phyloP scores from a whole-genome alignment of 129 eudicot genomes.

The Flaveria bidentis region DNA sequence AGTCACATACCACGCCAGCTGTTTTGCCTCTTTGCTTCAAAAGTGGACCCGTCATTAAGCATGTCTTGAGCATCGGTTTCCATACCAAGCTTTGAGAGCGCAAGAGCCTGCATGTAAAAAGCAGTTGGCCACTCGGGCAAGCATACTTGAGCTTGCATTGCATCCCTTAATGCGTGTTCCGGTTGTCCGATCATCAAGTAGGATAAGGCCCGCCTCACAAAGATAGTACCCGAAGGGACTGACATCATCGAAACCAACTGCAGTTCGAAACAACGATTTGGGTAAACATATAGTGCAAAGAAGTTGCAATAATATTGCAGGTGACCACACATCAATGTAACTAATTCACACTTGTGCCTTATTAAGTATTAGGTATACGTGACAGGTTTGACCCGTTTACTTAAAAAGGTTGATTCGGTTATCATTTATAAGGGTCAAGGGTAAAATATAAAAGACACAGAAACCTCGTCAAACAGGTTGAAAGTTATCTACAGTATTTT shows the following conservation, averaged over 20 bases:
- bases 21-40: conserved; percentile 82
- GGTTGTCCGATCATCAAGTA: conserved; percentile 87
- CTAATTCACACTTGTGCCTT: not conserved
- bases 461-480: not conserved
- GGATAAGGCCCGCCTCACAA: conserved; percentile 84
- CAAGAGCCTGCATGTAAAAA: conserved; percentile 91
- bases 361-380: not conserved
- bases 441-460: not conserved
- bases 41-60: conserved; percentile 90
- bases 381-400: conserved; percentile 4
- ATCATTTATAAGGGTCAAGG: not conserved
- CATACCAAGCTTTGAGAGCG: conserved; percentile 97
- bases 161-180: conserved; percentile 88
- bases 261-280: conserved; percentile 22
- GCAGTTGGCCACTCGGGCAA: conserved; percentile 96
- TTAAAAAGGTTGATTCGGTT: not conserved
- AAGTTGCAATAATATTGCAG: not conserved
- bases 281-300: not conserved
- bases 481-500: not conserved
- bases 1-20: conserved; percentile 64
- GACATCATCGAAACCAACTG: conserved; percentile 92
- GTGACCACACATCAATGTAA: not conserved
- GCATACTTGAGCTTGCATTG: conserved; percentile 99
- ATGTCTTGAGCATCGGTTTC: conserved; percentile 98
- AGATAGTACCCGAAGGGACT: conserved; percentile 88